Percentiles rank a stretch among this genome's conserved stretches.
Conservation (phyloP, 1,284 basidiomycete genomes). For the Wolfiporia cocos region DNA sequence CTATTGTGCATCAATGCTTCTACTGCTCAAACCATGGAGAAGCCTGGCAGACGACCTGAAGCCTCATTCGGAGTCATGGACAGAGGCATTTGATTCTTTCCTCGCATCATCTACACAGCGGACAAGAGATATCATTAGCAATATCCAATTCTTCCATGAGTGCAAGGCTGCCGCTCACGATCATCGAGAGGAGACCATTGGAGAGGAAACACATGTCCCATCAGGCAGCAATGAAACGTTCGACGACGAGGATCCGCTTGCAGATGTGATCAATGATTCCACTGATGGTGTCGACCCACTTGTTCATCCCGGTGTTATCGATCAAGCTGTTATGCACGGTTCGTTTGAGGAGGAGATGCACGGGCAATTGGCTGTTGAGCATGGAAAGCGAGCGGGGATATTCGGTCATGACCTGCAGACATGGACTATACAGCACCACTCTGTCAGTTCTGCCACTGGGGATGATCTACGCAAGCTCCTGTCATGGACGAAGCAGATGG, state of each 20-base stretch:
- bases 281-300: neutral
- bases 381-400: neutral
- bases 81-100: slow-evolving; percentile 1
- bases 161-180: slow-evolving; percentile 9
- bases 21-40: slow-evolving; percentile 34
- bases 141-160: slow-evolving; percentile 31
- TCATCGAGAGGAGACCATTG: neutral
- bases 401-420: too few species aligned
- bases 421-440: too few species aligned
- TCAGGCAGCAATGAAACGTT: neutral
- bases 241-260: neutral
- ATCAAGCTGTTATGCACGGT: neutral
- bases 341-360: neutral
- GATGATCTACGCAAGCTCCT: neutral
- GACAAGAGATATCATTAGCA: slow-evolving; percentile 13
- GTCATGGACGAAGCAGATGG: neutral
- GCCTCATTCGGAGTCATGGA: slow-evolving; percentile 15
- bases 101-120: neutral
- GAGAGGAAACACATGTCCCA: neutral
- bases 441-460: neutral
- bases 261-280: neutral
- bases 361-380: neutral
- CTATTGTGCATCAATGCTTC: slow-evolving; percentile 31
- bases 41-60: slow-evolving; percentile 22
- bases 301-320: neutral